A percentile compares a stretch with the other conserved stretches of the same genome.
Conservation (phyloP, 1,139 yeast genomes). For the Schwanniomyces etchellsii region DNA sequence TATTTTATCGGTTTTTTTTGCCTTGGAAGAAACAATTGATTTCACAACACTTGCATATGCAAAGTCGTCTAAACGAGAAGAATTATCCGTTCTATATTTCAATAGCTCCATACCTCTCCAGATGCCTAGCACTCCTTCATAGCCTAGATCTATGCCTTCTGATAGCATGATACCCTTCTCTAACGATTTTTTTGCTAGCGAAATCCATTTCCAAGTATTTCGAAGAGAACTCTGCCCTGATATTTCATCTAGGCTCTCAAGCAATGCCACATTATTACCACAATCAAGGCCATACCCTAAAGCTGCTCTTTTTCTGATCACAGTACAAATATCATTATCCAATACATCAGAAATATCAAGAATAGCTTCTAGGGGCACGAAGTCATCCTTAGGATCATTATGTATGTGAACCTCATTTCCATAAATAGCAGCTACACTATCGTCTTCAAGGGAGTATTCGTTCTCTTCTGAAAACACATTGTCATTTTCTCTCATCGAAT, state of each 20-base stretch:
- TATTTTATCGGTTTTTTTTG: slow-evolving; percentile 40
- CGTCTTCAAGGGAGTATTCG: slow-evolving; percentile 30
- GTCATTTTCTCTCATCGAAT: slow-evolving; percentile 3
- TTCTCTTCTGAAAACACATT: slow-evolving; percentile 14
- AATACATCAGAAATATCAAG: slow-evolving; percentile 35
- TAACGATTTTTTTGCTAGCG: slow-evolving; percentile 62
- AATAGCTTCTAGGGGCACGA: slow-evolving; percentile 25
- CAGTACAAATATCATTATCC: slow-evolving; percentile 58
- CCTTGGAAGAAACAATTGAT: slow-evolving; percentile 36
- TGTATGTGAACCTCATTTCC: slow-evolving; percentile 9
- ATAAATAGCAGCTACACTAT: slow-evolving; percentile 13
- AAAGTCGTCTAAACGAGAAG: slow-evolving; percentile 31
- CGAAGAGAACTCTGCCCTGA: slow-evolving; percentile 57
- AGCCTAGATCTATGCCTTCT: slow-evolving; percentile 72
- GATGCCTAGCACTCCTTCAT: slow-evolving; percentile 81
- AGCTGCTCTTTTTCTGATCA: slow-evolving; percentile 65
- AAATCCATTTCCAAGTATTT: slow-evolving; percentile 89
- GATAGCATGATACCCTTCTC: slow-evolving; percentile 66
- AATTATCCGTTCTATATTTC: slow-evolving; percentile 38
- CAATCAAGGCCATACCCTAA: slow-evolving; percentile 74
- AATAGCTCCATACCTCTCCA: slow-evolving; percentile 80
- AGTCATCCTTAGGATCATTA: slow-evolving; percentile 17
- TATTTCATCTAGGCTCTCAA: slow-evolving; percentile 48
- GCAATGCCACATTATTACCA: slow-evolving; percentile 53
- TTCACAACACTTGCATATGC: slow-evolving; percentile 40